Evolutionary conservation across 202 grass and related monocot species (phyloP).

Genomic region (Panicum hallii): DNA sequence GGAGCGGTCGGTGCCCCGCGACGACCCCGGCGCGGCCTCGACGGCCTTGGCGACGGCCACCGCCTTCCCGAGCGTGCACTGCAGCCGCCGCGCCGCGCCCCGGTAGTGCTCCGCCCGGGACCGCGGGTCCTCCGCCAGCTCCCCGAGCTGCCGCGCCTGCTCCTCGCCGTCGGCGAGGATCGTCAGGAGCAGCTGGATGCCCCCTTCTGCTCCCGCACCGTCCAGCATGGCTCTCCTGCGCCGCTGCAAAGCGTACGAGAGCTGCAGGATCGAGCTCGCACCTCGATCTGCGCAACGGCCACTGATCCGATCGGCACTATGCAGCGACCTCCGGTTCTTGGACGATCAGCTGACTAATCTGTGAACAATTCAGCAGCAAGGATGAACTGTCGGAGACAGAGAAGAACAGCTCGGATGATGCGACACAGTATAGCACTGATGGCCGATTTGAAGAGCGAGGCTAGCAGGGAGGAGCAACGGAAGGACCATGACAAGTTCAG

Average conservation of each 20-base stretch:
- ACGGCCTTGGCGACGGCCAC: constrained; percentile 52
- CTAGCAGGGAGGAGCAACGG: constrained; percentile 36
- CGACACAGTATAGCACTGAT: not conserved
- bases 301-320: not conserved
- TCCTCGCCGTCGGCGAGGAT: constrained; percentile 69
- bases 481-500: constrained; percentile 40
- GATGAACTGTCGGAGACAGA: not conserved
- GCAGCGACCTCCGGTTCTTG: not conserved
- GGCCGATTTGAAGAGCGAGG: constrained; percentile 33
- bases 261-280: not conserved
- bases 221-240: constrained; percentile 52
- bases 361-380: not conserved
- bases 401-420: not conserved
- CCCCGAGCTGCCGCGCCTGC: constrained; percentile 54
- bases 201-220: constrained; percentile 8
- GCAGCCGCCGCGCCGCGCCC: constrained; percentile 38
- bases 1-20: constrained; percentile 28
- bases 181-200: constrained; percentile 46
- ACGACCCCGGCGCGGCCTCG: constrained; percentile 42
- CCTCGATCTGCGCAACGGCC: not conserved
- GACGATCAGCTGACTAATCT: not conserved
- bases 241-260: not conserved
- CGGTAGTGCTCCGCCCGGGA: constrained; percentile 30
- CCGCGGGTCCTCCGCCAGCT: constrained; percentile 11
- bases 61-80: constrained; percentile 53